Evolutionary conservation across 2,329 filamentous ascomycete species (phyloP), one percentile per base, ranked within the genome.

Genomic region (Calycina herbarum): DNA sequence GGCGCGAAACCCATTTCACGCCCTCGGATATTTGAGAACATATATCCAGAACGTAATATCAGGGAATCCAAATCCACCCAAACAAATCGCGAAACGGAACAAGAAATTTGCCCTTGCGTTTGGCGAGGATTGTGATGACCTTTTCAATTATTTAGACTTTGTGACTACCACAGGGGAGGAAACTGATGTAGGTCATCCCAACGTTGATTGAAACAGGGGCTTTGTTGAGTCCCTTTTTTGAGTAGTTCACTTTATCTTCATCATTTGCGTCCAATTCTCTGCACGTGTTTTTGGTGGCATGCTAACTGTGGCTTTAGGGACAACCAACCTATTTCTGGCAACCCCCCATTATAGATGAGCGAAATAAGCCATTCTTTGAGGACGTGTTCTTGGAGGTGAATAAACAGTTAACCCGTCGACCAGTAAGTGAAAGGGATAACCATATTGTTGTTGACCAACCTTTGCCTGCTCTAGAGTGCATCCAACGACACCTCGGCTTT

Each of bases 71-170:
- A 75, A 77, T 27, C 17, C 80, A 40, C 83, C 81, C 70, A 82
- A 82, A 69, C 76, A 79, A 57, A 87, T 91, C 70, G 83, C 83
- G 5, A 78, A 82, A 7, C 76, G 82, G 17, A 91, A 91, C 72
- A 87, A 88, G 73, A 84, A 85, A 64, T 91, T 89, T 69, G 79
- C 86, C 71, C 80, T 86, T 67, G 83, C 83, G 1, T 89, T 90
- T 74, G 88, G 86, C 10, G 78, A 82, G 54, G 86, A 89, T 59
- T 91, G 87, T 73, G 80, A 82, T 69, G 78, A 81, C 11, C 74
- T 91, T 33, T 77, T 91, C 20, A 78, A 82, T 64, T 83, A 81
- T 57, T 73, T 90, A 40, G 86, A 84, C 1, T 91, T 91, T 71
- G 78, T 72, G 31, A 77, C 76, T 57, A 67, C 72, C 17, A 71